These are phyloP conservation scores for Hygrophoropsis aurantiaca DNA, from an alignment of 768 basidiomycete genomes.

Conservation along the genomic window DNA sequence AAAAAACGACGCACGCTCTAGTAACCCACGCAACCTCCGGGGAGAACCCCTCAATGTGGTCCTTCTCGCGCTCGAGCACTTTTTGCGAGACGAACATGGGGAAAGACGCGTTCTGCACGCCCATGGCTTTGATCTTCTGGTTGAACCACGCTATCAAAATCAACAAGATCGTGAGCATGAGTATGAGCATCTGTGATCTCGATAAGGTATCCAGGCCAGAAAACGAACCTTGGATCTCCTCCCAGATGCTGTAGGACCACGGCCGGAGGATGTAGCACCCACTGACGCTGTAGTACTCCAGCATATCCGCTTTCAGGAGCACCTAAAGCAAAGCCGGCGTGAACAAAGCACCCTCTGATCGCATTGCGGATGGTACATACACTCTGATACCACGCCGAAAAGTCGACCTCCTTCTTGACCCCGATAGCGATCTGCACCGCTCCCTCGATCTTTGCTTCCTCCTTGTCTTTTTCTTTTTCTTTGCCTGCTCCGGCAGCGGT, in stretches of 20 bases:
- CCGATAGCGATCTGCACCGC: constrained; percentile 92
- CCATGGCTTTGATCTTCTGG: constrained; percentile 85
- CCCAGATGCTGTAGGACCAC: constrained; percentile 98
- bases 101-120: constrained; percentile 97
- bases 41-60: constrained; percentile 98
- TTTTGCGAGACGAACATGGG: constrained; percentile 96
- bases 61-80: constrained; percentile 94
- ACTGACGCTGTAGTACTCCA: constrained; percentile 98
- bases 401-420: constrained; percentile 95
- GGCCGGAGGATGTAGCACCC: constrained; percentile 99
- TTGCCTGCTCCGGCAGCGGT: constrained; percentile 32
- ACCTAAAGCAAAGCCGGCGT: constrained; percentile 52
- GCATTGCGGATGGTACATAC: constrained; percentile 42
- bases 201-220: not conserved
- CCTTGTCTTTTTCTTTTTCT: constrained; percentile 63
- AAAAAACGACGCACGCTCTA: constrained; percentile 65
- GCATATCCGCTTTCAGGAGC: constrained; percentile 97
- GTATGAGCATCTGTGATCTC: not conserved
- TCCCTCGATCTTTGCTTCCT: constrained; percentile 81
- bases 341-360: constrained; percentile 7
- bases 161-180: constrained; percentile 3
- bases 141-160: constrained; percentile 87
- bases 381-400: constrained; percentile 91
- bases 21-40: constrained; percentile 99
- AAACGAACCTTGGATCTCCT: constrained; percentile 81